Evolutionary conservation across 352 stramenopile species (phyloP), one percentile per base, ranked within the genome.

Genomic region (Globisporangium iwayamae): DNA sequence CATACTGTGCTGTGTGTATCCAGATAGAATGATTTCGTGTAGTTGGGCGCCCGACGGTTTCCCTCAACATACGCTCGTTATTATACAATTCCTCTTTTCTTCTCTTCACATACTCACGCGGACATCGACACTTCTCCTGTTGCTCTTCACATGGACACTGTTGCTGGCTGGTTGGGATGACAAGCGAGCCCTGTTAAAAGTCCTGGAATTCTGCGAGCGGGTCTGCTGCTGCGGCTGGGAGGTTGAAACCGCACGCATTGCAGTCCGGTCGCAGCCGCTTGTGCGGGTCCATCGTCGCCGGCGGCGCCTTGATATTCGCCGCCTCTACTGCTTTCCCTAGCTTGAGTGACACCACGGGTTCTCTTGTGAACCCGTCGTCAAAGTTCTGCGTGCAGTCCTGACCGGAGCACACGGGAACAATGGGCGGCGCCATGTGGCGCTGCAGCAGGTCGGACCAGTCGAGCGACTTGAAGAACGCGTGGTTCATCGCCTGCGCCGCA

Each of bases 351-450:
- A 75, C 46, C 52, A 92, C 81, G 0, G 75, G 79, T 47, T 83
- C 78, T 39, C 60, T 82, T 41, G 85, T 94, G 65, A 93, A 94
- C 59, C 85, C 85, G 67, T 92, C 83, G 79, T 94, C 85, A 68
- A 94, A 94, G 70, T 94, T 93, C 38, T 83, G 70, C 9, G 82
- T 92, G 69, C 76, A 89, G n/a, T 91, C 84, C 67, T 65, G 55
- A 45, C 79, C 77, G 38, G 57, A 53, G 51, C 77, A 86, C n/a
- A 74, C 56, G 2, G 83, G 85, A 8, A 86, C 70, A 39, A 94
- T 88, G 38, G 85, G 85, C 28, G 85, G 85, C 32, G 61, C 47
- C 36, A 91, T 67, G 36, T 90, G 77, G 61, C 83, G 80, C 59
- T 84, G 75, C 32, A 87, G 66, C 30, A 94, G 61, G 20, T 87